Base-by-base conservation (phyloP, 192 early-diverging fungal genomes). In the Paraglomus brasilianum region DNA sequence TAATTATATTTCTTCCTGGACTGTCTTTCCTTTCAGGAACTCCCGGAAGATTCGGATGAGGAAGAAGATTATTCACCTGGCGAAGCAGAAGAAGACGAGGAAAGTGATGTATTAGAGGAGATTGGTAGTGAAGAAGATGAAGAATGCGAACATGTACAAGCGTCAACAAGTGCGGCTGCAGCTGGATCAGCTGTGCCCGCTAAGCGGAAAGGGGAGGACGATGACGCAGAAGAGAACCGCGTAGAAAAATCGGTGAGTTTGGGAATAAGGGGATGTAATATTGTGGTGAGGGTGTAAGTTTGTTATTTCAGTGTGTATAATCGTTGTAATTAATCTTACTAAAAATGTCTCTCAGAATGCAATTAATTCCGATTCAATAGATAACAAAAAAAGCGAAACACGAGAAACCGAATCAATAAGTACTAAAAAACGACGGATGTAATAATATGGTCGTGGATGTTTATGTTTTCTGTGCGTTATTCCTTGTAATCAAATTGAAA, bases 41-140 rank as follows among this genome's bases (percentile, higher is more conserved):
- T 56, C 36, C 53, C 53, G 15, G 53, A 17, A 2, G 53, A 56
- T 30, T 30, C 30, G 36, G 53, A 56, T 56, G 36, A 30, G 17
- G 53, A 17, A 11, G 53, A 56, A 56, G 53, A 56, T 56, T 56
- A 56, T 22, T 17, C 17, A 11, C 53, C 53, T 19, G 21, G 36
- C 1, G 19, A 56, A 4, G 11, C 11, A 24, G 53, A 56, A 4
- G 53, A 56, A 21, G 53, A 56, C 10, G 53, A 56, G 36, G 53
- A 56, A 6, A 56, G 53, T 21, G 53, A 56, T 56, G 11, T 56
- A 56, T 17, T 30, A 21, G 53, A 56, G 36, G 53, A 56, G 21
- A 24, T 19, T 56, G 53, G 53, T 10, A 24, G 19, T 10, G 53
- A 56, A 17, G 53, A 56, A 21, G 53, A 56, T 10, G 53, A 56